Evolutionary conservation across 495 filamentous ascomycete genomes (phyloP), one percentile per base, ranked within the genome.

Genomic region (Aspergillus nanangensis): DNA sequence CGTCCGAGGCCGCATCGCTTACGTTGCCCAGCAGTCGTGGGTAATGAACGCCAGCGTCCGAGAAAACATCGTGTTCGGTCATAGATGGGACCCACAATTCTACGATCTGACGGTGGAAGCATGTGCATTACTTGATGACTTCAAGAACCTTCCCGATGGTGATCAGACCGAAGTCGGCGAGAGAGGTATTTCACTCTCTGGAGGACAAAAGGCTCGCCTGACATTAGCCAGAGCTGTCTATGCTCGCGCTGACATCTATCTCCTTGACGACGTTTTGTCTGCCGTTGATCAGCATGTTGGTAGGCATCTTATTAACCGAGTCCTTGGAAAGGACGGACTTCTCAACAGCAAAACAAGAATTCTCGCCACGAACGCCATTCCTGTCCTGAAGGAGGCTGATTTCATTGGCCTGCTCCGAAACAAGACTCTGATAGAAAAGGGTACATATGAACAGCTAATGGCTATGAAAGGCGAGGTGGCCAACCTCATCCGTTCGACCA

Each of bases 221-320:
- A 93, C 90, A n/a, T 75, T 99, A 42, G 94, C 94, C 11, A 77
- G 94, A 60, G 94, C 94, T 38, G 94, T 99, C 2, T 99, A 99
- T 61, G 92, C 94, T 45, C 80, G 94, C 51, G 88, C 93, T n/a
- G 94, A 99, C 67, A 80, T 99, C 46, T 99, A 97, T 53, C 70
- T 99, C 10, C 72, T 99, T 5, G 94, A 99, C 56, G 94, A 99
- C 62, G 83, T 87, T 47, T 74, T 99, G 15, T 96, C 92, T 19
- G 93, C 94, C 2, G 94, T 99, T 14, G 94, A 99, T 66, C 93
- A 95, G 51, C 94, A 99, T 61, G 94, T 99, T 44, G 94, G 94
- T 24, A 78, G 89, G 44, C 94, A 97, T 64, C 72, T 99, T 34
- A 96, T 96, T 53, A 84, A 96, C 60, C 85, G 88, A 51, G 94